A percentile compares a stretch with the other conserved stretches of the same genome.
phyloP scores from a whole-genome alignment of 1,139 yeast genomes.

The Suhomyces chickasaworum region DNA sequence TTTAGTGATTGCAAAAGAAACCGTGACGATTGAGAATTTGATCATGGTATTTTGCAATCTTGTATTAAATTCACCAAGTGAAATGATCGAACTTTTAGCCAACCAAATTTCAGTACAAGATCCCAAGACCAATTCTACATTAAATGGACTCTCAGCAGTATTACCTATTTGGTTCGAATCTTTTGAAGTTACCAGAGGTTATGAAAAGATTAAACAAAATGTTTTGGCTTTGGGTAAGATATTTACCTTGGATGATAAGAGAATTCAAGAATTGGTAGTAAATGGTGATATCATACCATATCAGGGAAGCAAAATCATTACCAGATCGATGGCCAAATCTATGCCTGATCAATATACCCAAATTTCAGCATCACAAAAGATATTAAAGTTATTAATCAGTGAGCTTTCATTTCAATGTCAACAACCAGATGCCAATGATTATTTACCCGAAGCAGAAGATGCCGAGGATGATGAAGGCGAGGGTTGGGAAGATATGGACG shows the following conservation, averaged over 20 bases:
- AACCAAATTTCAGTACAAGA: slow-evolving; percentile 38
- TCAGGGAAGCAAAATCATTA: slow-evolving; percentile 63
- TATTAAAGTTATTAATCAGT: slow-evolving; percentile 65
- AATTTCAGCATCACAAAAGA: slow-evolving; percentile 70
- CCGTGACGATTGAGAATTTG: slow-evolving; percentile 75
- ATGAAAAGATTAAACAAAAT: slow-evolving; percentile 69
- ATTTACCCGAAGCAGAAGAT: slow-evolving; percentile 31
- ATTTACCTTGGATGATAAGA: slow-evolving; percentile 57
- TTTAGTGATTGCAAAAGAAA: slow-evolving; percentile 63
- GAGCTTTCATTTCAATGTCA: slow-evolving; percentile 67
- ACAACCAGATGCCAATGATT: slow-evolving; percentile 45
- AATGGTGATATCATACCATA: slow-evolving; percentile 78
- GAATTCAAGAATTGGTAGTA: slow-evolving; percentile 56
- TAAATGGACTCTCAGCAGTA: slow-evolving; percentile 48
- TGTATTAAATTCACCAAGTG: slow-evolving; percentile 59
- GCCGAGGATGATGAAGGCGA: slow-evolving; percentile 52
- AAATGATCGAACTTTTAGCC: slow-evolving; percentile 61
- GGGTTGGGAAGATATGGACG: slow-evolving; percentile 84
- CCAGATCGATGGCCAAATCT: slow-evolving; percentile 80
- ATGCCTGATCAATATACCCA: slow-evolving; percentile 65
- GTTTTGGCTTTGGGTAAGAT: slow-evolving; percentile 70
- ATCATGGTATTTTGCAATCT: slow-evolving; percentile 76
- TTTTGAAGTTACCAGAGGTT: slow-evolving; percentile 80
- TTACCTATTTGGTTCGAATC: slow-evolving; percentile 81
- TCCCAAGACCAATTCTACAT: slow-evolving; percentile 21